Evolutionary conservation across 2,329 filamentous ascomycete genomes (phyloP).

Genomic region (Penicillium glabrum): DNA sequence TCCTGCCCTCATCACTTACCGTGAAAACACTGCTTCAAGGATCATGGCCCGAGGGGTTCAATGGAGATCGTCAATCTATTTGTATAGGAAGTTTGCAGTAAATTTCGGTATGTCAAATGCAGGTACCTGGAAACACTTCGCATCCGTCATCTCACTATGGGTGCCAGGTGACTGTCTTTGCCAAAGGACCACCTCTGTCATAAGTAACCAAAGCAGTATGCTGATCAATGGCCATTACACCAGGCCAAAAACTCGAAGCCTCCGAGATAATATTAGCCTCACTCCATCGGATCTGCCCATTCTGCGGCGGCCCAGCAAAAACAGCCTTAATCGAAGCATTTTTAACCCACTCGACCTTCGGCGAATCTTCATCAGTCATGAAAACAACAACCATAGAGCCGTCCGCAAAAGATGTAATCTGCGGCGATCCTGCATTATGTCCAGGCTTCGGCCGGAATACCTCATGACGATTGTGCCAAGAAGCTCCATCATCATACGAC

Average conservation of each 20-base stretch:
- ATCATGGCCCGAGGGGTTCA: too few species aligned
- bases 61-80: too few species aligned
- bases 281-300: constrained; percentile 39
- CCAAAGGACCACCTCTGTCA: constrained; percentile 30
- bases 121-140: too few species aligned
- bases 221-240: constrained; percentile 33
- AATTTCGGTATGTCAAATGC: too few species aligned
- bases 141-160: not conserved
- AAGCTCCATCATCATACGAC: constrained; percentile 46
- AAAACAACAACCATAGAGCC: constrained; percentile 46
- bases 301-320: constrained; percentile 35
- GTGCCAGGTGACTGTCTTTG: constrained; percentile 27
- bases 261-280: constrained; percentile 30
- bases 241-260: constrained; percentile 41
- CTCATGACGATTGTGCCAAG: constrained; percentile 42
- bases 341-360: constrained; percentile 39
- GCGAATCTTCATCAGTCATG: constrained; percentile 49
- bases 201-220: constrained; percentile 30
- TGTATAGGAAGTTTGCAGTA: too few species aligned
- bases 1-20: not conserved
- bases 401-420: constrained; percentile 44
- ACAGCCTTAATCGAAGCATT: constrained; percentile 45
- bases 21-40: not conserved
- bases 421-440: constrained; percentile 48
- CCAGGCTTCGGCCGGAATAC: constrained; percentile 42